Base-by-base conservation (phyloP, 163 green algal genomes). In the Chlamydomonas reinhardtii region DNA sequence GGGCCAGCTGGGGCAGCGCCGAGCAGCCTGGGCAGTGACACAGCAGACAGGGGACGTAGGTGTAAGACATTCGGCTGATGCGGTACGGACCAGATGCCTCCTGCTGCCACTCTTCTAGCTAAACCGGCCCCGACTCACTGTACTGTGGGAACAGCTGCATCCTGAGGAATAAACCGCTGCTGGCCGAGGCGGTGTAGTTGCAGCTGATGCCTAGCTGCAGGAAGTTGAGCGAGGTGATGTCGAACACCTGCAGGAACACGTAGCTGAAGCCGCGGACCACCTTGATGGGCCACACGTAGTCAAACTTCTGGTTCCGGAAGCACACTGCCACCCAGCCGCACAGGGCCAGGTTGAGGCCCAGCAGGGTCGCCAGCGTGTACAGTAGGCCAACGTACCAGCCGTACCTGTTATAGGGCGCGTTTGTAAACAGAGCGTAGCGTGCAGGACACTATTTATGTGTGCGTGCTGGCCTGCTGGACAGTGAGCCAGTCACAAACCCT, bases 161-260 rank as follows among this genome's bases (percentile, higher is more conserved):
- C 29, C 24, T 29, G 48, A 56, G 48, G 29, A 19, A 34, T 39
- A 35, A 8, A 0, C 14, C 4, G 29, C 64, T 35, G 20, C 64
- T 31, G 25, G 64, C 64, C 27, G 64, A 9, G 29, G 29, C 64
- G 20, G 15, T 37, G 29, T 34, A 43, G 68, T 73, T 43, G 31
- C 31, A 43, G 32, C 68, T 43, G 16, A 48, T 43, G 68, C 78
- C 25, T 31, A 85, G 61, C 79, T 86, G 79, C 32, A 86, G 54
- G 4, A 86, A 68, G 69, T 86, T 86, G 25, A 86, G 69, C 12
- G 69, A 78, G 52, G 79, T 61, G 20, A 86, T 68, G 52, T 86
- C 79, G 69, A 86, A 86, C 22, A 68, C 79, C 69, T 86, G 79
- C 25, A 86, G 73, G 69, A 86, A 86, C 12, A 86, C 79, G 54